Conservation (phyloP, 805 yeast genomes). For the Limtongia smithiae region DNA sequence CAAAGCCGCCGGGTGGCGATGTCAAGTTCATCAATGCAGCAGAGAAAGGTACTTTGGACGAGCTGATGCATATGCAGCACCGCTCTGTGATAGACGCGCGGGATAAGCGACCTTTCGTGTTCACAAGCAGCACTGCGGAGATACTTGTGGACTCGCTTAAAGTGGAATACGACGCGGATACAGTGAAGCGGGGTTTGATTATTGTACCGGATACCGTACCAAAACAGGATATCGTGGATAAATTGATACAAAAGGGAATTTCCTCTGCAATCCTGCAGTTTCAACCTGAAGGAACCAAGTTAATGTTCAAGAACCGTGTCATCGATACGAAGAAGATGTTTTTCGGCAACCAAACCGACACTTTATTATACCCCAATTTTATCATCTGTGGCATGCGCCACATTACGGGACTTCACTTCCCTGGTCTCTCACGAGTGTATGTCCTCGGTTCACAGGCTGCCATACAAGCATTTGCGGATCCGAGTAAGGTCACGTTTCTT, state of each 20-base stretch:
- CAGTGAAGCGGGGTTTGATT: constrained; percentile 9
- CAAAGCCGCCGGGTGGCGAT: no score
- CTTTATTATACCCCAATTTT: constrained; percentile 10
- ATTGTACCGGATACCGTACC: constrained; percentile 18
- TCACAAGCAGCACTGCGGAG: constrained; percentile 4
- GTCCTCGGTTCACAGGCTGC: constrained; percentile 14
- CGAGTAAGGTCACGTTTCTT: not conserved
- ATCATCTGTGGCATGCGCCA: constrained; percentile 15
- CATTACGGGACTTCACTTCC: constrained; percentile 21
- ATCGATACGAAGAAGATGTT: constrained; percentile 9
- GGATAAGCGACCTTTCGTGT: not conserved
- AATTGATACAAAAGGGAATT: constrained; percentile 6
- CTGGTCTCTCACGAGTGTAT: constrained; percentile 20
- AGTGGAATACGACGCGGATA: not conserved
- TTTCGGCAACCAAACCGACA: not conserved
- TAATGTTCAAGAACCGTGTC: not conserved
- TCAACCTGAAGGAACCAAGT: not conserved
- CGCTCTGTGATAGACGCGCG: not conserved
- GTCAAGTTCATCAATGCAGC: no score
- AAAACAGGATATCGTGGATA: constrained; percentile 3
- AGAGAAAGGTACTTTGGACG: no score
- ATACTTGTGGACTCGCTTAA: constrained; percentile 4
- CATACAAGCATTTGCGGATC: constrained; percentile 9
- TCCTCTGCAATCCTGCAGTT: constrained; percentile 4
- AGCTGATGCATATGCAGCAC: not conserved